Evolutionary conservation across 1,139 yeast genomes (phyloP), one percentile per base, ranked within the genome.

Genomic region (Candida sanyaensis): DNA sequence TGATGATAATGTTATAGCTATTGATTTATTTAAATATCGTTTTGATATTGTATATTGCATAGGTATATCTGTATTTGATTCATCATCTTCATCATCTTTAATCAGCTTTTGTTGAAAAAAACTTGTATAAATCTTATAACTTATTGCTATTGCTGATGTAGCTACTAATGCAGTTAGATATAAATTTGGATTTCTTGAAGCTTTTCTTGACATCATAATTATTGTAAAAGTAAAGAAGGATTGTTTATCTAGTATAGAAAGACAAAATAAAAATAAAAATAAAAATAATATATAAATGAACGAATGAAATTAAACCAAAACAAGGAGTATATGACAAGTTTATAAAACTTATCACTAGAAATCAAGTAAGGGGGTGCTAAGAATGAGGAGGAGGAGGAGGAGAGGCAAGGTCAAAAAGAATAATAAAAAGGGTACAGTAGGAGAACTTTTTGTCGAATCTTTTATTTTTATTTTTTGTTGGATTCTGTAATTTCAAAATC

Each of bases 1-100:
- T 46, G 75, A 74, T 41, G 77, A 73, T 45, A 75, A 67, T 4
- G 80, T 75, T 51, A 75, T 63, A 10, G 77, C 79, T 32, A 75
- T 71, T 26, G 71, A 63, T 55, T 71, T 71, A 47, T 65, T 63
- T 29, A 68, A 61, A 52, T 65, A 71, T 44, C 61, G 56, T 44
- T 62, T 61, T 11, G 53, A 47, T 30, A 54, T 43, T 28, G 39
- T 46, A 34, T 43, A 41, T 37, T 42, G 10, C 32, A 54, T 59
- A 33, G 41, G 30, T 6, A 46, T n/a, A n/a, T n/a, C n/a, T n/a
- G n/a, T n/a, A n/a, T n/a, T n/a, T n/a, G n/a, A n/a, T n/a, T n/a
- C n/a, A n/a, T n/a, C 49, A 12, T 45, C 48, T 8, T 38, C 36
- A 27, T 31, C 43, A 17, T 17, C 21, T 17, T 17, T 17, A 17